Percentiles rank a stretch among this genome's conserved stretches.
Evolutionary conservation across 805 yeast species (phyloP).

Genomic region (Kazachstania viticola): DNA sequence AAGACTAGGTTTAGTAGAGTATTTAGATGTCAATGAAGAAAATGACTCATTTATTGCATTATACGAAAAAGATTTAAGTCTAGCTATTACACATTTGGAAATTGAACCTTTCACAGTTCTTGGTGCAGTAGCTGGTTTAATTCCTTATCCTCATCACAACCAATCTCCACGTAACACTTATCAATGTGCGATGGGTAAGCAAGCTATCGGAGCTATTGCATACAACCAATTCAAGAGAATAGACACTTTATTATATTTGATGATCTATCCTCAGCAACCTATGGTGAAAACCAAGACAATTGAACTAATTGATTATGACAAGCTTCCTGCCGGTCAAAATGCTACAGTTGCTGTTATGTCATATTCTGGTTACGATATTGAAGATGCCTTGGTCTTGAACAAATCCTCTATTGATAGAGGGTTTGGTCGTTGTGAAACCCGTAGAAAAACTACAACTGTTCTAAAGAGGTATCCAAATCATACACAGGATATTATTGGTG

Average conservation of each 20-base stretch:
- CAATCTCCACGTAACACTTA: conserved; percentile 99
- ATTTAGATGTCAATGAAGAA: conserved; percentile 93
- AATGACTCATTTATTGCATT: conserved; percentile 89
- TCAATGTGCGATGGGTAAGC: conserved; percentile 99
- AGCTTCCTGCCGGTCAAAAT: conserved; percentile 96
- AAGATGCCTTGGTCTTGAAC: conserved; percentile 92
- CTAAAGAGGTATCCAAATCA: conserved; percentile 89
- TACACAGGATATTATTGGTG: conserved; percentile 81
- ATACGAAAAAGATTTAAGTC: conserved; percentile 55
- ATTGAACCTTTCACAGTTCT: conserved; percentile 95
- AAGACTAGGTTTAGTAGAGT: conserved; percentile 79
- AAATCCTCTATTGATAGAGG: conserved; percentile 93
- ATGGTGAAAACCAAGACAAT: conserved; percentile 97
- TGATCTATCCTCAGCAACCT: conserved; percentile 99
- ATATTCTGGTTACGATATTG: conserved; percentile 97
- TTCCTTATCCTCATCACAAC: conserved; percentile 99
- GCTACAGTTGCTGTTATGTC: conserved; percentile 99
- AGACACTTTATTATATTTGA: conserved; percentile 81
- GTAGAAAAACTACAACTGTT: conserved; percentile 81
- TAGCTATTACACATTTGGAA: conserved; percentile 74
- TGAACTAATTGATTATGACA: conserved; percentile 89
- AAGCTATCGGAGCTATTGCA: conserved; percentile 98
- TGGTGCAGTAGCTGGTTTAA: conserved; percentile 97
- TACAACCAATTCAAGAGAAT: conserved; percentile 93
- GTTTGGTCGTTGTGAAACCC: conserved; percentile 93